Base-by-base conservation (phyloP, 371 early-diverging fungal genomes). In the Mortierella sp. region DNA sequence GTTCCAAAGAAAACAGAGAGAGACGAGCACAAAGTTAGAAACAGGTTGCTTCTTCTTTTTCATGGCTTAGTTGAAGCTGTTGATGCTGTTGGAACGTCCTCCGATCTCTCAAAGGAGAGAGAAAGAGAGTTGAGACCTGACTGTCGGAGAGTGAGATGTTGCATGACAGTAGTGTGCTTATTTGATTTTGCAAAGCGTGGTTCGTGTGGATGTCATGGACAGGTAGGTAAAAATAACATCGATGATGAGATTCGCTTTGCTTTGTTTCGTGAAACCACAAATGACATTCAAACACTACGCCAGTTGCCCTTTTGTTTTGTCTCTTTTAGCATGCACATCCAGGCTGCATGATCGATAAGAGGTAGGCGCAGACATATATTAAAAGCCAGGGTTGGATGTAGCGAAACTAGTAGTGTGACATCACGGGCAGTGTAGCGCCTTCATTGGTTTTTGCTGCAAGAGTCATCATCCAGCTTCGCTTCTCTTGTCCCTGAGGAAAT, bases 21-120 rank as follows among this genome's bases (percentile, higher is more conserved):
- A 45, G 19, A 54, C 57, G 60, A n/a, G 38, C 54, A 28, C 26
- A 63, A 65, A 57, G 75, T 54, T 68, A 76, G 19, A 47, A 38
- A 70, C 48, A 68, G 44, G 42, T 60, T n/a, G n/a, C n/a, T 38
- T 38, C 34, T 9, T 65, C 38, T 38, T 65, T 48, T 48, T 50
- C 50, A 13, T 50, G 1, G 42, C 45, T 47, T 47, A 7, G 2
- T 7, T 34, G 42, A 16, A 24, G 34, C 11, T 24, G 21, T 19
- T 42, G 34, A 24, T 68, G 44, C 9, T 38, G 34, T 6, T 19
- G 14, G 19, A 34, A 10, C 21, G 10, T 24, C 42, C 42, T 42
- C 38, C 68, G 68, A 68, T 68, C 68, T 68, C 68, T 42, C 24
- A 24, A 38, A 24, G 24, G 44, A 42, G 44, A 24, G 42, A 68